These are phyloP conservation scores for Hirsutella minnesotensis DNA, from an alignment of 2,329 filamentous ascomycete genomes.

Conservation along the genomic window DNA sequence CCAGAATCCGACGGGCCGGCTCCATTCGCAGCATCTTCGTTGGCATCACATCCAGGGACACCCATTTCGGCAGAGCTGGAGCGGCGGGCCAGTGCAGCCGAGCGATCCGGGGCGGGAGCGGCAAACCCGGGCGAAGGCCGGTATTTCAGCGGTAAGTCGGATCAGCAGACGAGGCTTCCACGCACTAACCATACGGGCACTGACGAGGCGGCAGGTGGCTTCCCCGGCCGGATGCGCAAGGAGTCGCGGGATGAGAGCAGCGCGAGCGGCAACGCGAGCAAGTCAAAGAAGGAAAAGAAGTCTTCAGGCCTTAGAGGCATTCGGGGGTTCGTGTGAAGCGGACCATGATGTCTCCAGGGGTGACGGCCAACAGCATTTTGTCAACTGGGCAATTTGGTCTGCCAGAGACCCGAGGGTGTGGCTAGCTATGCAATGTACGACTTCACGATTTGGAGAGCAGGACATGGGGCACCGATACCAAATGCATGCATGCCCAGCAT, in stretches of 20 bases:
- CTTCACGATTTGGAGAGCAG: background rate
- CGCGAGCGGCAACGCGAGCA: slow-evolving; percentile 14
- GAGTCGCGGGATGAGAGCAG: slow-evolving; percentile 34
- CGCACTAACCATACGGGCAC: slow-evolving; percentile 7
- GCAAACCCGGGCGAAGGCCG: slow-evolving; percentile 14
- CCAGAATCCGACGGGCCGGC: slow-evolving; percentile 33
- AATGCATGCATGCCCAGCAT: too few species aligned
- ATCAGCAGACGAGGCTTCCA: slow-evolving; percentile 5
- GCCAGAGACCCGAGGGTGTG: background rate
- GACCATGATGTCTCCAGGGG: too few species aligned
- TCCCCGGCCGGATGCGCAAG: slow-evolving; percentile 35
- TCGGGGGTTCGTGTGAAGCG: slow-evolving; percentile 21
- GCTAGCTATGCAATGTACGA: background rate
- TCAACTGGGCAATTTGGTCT: too few species aligned
- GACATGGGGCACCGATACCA: too few species aligned
- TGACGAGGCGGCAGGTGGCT: slow-evolving; percentile 24
- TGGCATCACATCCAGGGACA: slow-evolving; percentile 19
- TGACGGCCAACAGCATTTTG: too few species aligned
- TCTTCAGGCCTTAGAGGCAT: slow-evolving; percentile 27
- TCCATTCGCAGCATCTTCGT: slow-evolving; percentile 30
- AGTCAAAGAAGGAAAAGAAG: slow-evolving; percentile 24
- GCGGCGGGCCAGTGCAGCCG: slow-evolving; percentile 24
- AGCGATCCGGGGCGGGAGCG: slow-evolving; percentile 14
- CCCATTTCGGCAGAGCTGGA: slow-evolving; percentile 15
- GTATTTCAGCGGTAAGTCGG: slow-evolving; percentile 31